Evolutionary conservation across 2,329 filamentous ascomycete genomes (phyloP).

Genomic region (Penicillium sp.): DNA sequence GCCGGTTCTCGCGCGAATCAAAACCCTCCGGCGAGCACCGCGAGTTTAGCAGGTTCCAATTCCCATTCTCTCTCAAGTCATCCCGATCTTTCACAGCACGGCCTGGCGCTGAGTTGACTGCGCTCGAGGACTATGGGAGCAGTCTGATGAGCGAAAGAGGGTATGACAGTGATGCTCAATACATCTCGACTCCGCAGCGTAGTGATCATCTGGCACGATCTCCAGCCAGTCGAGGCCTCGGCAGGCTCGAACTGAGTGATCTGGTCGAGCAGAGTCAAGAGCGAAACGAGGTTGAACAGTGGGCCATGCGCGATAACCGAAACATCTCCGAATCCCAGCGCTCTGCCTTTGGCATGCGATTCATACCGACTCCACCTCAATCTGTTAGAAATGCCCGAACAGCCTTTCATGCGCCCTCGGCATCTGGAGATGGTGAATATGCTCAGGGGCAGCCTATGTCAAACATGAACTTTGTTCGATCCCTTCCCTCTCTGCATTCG

Average conservation of each 20-base stretch:
- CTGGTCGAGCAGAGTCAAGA: slow-evolving; percentile 23
- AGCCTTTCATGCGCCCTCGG: background rate
- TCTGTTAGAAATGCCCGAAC: slow-evolving; percentile 6
- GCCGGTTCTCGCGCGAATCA: slow-evolving; percentile 34
- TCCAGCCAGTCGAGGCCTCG: slow-evolving; percentile 6
- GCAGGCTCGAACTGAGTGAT: slow-evolving; percentile 18
- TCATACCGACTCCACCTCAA: slow-evolving; percentile 17
- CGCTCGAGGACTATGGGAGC: slow-evolving; percentile 27
- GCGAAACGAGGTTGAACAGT: slow-evolving; percentile 11
- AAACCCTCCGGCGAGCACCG: slow-evolving; percentile 19
- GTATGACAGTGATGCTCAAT: slow-evolving; percentile 45
- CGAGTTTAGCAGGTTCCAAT: slow-evolving; percentile 14
- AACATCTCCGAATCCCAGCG: slow-evolving; percentile 3
- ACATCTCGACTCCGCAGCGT: slow-evolving; percentile 35
- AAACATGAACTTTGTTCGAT: slow-evolving; percentile 9
- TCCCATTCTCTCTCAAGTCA: slow-evolving; percentile 21
- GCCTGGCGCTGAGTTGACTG: slow-evolving; percentile 2
- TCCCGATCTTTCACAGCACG: slow-evolving; percentile 11
- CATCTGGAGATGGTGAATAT: background rate
- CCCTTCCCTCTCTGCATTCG: slow-evolving; percentile 12
- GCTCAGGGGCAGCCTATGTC: background rate
- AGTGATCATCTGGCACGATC: slow-evolving; percentile 6
- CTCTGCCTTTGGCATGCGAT: slow-evolving; percentile 16
- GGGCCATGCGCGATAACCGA: slow-evolving; percentile 1
- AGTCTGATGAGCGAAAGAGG: slow-evolving; percentile 39